Conservation (phyloP, 1,284 basidiomycete genomes). For the Trametes polyzona region DNA sequence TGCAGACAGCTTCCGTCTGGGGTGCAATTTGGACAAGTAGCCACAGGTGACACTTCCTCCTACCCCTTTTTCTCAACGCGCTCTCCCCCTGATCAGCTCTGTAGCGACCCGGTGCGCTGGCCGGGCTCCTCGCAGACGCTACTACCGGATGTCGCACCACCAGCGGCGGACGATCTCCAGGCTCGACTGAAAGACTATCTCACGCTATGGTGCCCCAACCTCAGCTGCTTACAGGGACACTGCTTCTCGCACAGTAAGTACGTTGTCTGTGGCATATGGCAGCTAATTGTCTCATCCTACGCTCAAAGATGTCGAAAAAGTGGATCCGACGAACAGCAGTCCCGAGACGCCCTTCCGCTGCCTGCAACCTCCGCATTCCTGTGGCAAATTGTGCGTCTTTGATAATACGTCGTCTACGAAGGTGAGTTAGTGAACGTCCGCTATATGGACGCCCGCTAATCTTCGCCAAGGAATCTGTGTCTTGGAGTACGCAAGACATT, state of each 20-base stretch:
- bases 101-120: slow-evolving; percentile 25
- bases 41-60: too few species aligned
- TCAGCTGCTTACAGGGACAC: slow-evolving; percentile 55
- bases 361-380: background rate
- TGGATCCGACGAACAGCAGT: background rate
- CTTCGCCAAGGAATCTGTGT: slow-evolving; percentile 3
- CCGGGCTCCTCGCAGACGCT: slow-evolving; percentile 15
- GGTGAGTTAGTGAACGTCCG: background rate
- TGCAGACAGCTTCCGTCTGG: slow-evolving; percentile 32
- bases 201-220: slow-evolving; percentile 53
- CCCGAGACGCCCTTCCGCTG: background rate
- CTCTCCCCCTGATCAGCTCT: background rate
- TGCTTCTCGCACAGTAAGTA: slow-evolving; percentile 54
- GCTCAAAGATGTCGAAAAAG: slow-evolving; percentile 12
- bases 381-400: slow-evolving; percentile 11
- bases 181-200: slow-evolving; percentile 41
- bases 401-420: background rate
- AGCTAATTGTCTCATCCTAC: background rate
- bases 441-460: background rate
- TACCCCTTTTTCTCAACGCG: too few species aligned
- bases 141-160: slow-evolving; percentile 16
- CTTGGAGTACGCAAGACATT: slow-evolving; percentile 23
- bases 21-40: slow-evolving; percentile 38
- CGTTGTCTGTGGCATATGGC: background rate
- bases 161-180: slow-evolving; percentile 30